phyloP scores from a whole-genome alignment of 176 grass and related monocot species.

The Carex parvula region DNA sequence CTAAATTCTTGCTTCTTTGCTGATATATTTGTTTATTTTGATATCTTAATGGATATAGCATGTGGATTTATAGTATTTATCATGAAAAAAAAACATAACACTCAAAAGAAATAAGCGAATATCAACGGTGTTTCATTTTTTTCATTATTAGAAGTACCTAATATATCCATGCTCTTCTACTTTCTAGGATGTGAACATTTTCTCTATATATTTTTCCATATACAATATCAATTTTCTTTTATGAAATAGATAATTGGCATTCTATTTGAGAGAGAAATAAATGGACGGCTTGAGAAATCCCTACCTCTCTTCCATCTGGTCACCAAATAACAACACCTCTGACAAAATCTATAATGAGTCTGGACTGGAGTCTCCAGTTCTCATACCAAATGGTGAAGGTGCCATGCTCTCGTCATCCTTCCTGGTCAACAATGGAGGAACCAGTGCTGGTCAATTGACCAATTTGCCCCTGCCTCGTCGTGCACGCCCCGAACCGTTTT shows the following conservation, averaged over 20 bases:
- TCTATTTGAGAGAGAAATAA: background rate
- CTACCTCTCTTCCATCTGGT: background rate
- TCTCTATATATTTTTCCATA: background rate
- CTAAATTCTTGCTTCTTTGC: too few species aligned
- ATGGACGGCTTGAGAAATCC: background rate
- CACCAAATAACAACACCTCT: background rate
- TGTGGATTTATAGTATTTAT: too few species aligned
- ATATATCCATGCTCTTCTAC: background rate
- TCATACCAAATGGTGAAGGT: background rate
- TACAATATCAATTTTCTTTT: conserved; percentile 5
- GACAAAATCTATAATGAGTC: background rate
- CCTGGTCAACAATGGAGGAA: background rate
- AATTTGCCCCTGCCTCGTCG: background rate
- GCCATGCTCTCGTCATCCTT: background rate
- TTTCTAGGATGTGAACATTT: background rate
- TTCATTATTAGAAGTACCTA: too few species aligned
- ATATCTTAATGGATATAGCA: too few species aligned
- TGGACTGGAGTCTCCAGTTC: background rate
- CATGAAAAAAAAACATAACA: too few species aligned
- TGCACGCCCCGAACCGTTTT: background rate
- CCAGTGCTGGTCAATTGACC: background rate
- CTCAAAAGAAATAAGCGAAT: too few species aligned
- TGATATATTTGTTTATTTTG: too few species aligned
- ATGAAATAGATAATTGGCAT: background rate
- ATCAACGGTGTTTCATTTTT: too few species aligned